phyloP scores from a whole-genome alignment of 2,329 filamentous ascomycete genomes.

The Sphaerulina musiva region DNA sequence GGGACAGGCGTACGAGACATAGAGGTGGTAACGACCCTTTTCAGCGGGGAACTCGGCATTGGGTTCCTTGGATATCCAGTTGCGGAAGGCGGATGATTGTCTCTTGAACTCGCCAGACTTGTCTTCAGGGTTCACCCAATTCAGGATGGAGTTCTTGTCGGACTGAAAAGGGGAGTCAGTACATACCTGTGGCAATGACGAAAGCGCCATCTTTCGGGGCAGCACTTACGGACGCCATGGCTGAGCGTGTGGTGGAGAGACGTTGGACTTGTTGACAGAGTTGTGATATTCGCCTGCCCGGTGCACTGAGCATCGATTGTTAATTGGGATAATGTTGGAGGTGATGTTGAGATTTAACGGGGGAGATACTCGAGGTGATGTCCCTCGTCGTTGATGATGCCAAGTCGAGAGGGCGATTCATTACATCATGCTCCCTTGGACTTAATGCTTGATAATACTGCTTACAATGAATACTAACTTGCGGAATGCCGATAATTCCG shows the following conservation, averaged over 20 bases:
- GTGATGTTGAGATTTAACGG: background rate
- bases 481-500: background rate
- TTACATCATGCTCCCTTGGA: slow-evolving; percentile 3
- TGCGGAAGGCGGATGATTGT: slow-evolving; percentile 73
- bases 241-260: slow-evolving; percentile 5
- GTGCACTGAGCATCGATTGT: slow-evolving; percentile 7
- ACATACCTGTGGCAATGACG: slow-evolving; percentile 2
- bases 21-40: slow-evolving; percentile 87
- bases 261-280: background rate
- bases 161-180: slow-evolving; percentile 10
- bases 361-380: background rate
- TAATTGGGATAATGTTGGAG: background rate
- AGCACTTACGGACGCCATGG: slow-evolving; percentile 18
- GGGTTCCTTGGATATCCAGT: slow-evolving; percentile 65
- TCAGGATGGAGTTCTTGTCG: slow-evolving; percentile 53
- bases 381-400: background rate
- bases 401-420: background rate
- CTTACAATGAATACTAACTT: slow-evolving; percentile 1
- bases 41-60: slow-evolving; percentile 75
- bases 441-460: too few relatives aligned
- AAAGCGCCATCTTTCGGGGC: background rate
- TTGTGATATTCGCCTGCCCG: slow-evolving; percentile 3
- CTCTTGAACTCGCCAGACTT: slow-evolving; percentile 89
- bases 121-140: slow-evolving; percentile 75
- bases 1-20: slow-evolving; percentile 87